phyloP scores from a whole-genome alignment of 2,329 filamentous ascomycete species.

The Mollisiaceae sp. region DNA sequence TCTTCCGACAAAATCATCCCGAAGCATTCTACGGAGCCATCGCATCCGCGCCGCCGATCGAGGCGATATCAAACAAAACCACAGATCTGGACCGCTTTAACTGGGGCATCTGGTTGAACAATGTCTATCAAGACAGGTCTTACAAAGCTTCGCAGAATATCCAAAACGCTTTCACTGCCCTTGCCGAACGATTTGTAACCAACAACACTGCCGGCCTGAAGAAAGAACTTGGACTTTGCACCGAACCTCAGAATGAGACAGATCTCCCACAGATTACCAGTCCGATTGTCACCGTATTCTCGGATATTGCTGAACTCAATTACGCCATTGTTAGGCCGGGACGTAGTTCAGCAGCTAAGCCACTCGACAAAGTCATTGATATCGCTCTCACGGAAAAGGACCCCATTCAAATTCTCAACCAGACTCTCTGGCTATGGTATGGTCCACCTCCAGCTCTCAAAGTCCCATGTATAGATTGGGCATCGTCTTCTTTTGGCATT shows the following conservation, averaged over 20 bases:
- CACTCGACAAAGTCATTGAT: background rate
- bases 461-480: background rate
- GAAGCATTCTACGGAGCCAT: constrained; percentile 2
- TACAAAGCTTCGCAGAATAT: background rate
- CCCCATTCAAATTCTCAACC: background rate
- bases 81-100: background rate
- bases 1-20: background rate
- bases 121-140: constrained; percentile 1
- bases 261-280: background rate
- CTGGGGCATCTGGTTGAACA: background rate
- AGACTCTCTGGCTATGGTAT: background rate
- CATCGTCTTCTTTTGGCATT: background rate
- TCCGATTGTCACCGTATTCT: background rate
- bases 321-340: background rate
- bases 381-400: background rate
- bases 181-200: background rate
- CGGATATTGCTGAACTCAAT: background rate
- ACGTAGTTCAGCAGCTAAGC: background rate
- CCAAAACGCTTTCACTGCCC: background rate
- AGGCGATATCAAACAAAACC: background rate
- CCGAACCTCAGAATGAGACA: background rate
- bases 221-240: background rate
- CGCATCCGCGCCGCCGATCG: background rate
- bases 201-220: background rate
- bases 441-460: background rate